Evolutionary conservation across 305 asterid species (phyloP).

Genomic region (Euphrasia arctica): DNA sequence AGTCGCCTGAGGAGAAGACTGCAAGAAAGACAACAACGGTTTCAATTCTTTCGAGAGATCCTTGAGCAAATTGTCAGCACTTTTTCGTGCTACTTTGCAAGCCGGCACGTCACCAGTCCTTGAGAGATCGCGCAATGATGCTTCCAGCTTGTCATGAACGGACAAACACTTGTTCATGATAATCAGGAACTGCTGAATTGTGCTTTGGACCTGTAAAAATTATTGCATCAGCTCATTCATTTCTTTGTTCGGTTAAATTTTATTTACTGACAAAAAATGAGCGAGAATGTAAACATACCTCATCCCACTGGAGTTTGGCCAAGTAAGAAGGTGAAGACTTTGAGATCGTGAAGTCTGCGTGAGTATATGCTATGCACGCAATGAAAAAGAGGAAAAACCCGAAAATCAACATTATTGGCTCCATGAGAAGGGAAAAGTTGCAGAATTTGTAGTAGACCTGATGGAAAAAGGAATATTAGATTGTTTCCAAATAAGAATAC

Average conservation of each 20-base stretch:
- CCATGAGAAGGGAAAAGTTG: slow-evolving; percentile 70
- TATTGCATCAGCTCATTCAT: slow-evolving; percentile 2
- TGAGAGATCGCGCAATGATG: slow-evolving; percentile 85
- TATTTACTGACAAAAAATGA: slow-evolving; percentile 5
- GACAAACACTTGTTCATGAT: slow-evolving; percentile 52
- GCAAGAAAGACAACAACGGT: slow-evolving; percentile 63
- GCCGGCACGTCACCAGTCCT: slow-evolving; percentile 86
- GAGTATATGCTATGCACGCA: slow-evolving; percentile 68
- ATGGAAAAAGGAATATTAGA: slow-evolving; percentile 25
- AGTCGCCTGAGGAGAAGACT: slow-evolving; percentile 70
- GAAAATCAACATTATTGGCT: slow-evolving; percentile 85
- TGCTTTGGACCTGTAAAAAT: slow-evolving; percentile 65
- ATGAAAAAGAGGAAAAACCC: slow-evolving; percentile 83
- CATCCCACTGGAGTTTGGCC: slow-evolving; percentile 97
- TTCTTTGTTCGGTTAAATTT: neutral
- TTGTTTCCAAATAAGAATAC: slow-evolving; percentile 18
- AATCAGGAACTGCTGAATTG: slow-evolving; percentile 64
- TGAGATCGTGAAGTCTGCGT: slow-evolving; percentile 90
- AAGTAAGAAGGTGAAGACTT: slow-evolving; percentile 82
- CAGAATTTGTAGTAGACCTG: slow-evolving; percentile 90
- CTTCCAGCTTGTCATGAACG: slow-evolving; percentile 78
- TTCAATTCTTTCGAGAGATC: slow-evolving; percentile 78
- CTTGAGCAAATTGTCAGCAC: slow-evolving; percentile 66
- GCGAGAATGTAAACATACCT: slow-evolving; percentile 42
- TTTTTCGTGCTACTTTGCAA: slow-evolving; percentile 90